phyloP scores from a whole-genome alignment of 2,329 filamentous ascomycete species.

The Amesomyces nigricolor region DNA sequence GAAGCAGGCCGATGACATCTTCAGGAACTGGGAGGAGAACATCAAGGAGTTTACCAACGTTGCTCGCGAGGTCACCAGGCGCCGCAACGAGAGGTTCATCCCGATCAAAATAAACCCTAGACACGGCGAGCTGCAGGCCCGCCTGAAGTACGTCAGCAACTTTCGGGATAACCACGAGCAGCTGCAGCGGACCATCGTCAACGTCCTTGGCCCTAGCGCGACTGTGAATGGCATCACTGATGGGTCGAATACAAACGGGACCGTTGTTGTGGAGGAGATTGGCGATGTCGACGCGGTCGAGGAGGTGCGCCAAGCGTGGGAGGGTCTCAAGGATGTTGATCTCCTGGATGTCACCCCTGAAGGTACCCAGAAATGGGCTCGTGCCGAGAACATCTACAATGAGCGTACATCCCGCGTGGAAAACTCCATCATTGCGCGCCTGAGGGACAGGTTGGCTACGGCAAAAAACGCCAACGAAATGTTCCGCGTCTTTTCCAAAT shows the following conservation, averaged over 20 bases:
- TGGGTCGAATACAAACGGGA: constrained; percentile 49
- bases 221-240: constrained; percentile 51
- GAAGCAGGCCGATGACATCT: constrained; percentile 77
- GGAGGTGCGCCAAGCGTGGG: constrained; percentile 92
- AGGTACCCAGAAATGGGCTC: constrained; percentile 86
- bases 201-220: constrained; percentile 78
- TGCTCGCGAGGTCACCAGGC: constrained; percentile 86
- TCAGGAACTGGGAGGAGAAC: constrained; percentile 89
- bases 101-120: constrained; percentile 91
- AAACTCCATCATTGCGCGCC: constrained; percentile 94
- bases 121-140: constrained; percentile 82
- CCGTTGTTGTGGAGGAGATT: constrained; percentile 82
- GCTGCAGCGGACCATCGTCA: constrained; percentile 90
- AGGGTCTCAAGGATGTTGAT: constrained; percentile 89
- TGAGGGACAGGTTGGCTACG: constrained; percentile 87
- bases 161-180: constrained; percentile 98
- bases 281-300: constrained; percentile 96
- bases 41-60: constrained; percentile 98
- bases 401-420: constrained; percentile 95
- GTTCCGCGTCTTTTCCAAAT: constrained; percentile 99
- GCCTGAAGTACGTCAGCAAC: constrained; percentile 86
- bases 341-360: constrained; percentile 86
- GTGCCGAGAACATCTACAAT: constrained; percentile 93
- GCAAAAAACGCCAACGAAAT: constrained; percentile 98
- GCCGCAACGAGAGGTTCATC: constrained; percentile 95